A percentile compares a stretch with the other conserved stretches of the same genome.
These are phyloP conservation scores for Colletotrichum trifolii DNA, from an alignment of 2,329 filamentous ascomycete genomes.

Conservation along the genomic window DNA sequence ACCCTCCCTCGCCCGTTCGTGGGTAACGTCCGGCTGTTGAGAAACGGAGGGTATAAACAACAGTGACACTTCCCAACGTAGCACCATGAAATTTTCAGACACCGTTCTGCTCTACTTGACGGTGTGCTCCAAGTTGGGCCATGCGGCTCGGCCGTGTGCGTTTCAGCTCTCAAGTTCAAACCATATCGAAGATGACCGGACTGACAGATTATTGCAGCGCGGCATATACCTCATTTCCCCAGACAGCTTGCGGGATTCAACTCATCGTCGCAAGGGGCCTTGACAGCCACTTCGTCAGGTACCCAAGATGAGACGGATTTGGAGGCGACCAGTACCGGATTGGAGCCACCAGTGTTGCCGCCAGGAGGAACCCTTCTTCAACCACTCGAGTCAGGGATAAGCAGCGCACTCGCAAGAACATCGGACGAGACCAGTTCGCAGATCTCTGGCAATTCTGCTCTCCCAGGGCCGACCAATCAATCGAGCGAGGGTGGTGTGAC, in stretches of 20 bases:
- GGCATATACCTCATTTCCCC: background rate
- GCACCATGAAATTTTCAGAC: conserved; percentile 8
- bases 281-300: background rate
- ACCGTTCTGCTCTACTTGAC: conserved; percentile 13
- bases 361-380: conserved; percentile 8
- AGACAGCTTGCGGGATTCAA: conserved; percentile 14
- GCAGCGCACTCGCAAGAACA: background rate
- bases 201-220: conserved; percentile 11
- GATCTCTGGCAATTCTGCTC: background rate
- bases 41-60: background rate
- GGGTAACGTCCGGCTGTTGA: background rate
- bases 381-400: conserved; percentile 3
- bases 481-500: background rate
- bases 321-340: background rate
- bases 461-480: conserved; percentile 1
- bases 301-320: conserved; percentile 1
- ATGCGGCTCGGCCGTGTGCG: conserved; percentile 4
- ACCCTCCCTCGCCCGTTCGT: conserved; percentile 8
- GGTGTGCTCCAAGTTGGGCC: background rate
- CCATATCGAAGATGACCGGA: background rate
- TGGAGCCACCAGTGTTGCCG: background rate
- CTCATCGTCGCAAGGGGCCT: conserved; percentile 3
- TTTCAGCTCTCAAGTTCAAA: background rate
- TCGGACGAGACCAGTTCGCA: conserved; percentile 25
- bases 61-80: background rate